Percentiles rank a stretch among this genome's conserved stretches.
These are phyloP conservation scores for Phytophthora litchii DNA, from an alignment of 352 stramenopile species.

Conservation along the genomic window DNA sequence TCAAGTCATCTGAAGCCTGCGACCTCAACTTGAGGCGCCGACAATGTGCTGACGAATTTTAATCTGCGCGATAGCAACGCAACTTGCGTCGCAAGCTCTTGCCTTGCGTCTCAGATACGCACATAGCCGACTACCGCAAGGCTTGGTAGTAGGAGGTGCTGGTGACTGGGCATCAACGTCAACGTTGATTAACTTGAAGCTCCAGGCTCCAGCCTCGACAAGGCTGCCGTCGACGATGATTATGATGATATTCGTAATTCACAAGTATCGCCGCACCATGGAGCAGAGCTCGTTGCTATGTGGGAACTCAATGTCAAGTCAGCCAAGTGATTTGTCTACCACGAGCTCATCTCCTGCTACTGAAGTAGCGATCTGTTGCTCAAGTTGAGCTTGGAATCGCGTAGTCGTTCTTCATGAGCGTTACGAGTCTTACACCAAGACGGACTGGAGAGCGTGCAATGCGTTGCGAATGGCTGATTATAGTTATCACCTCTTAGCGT, in stretches of 20 bases:
- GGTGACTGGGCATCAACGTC: not conserved
- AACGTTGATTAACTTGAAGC: conserved; percentile 8
- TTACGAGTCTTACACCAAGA: too few species aligned
- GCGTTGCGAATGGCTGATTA: conserved; percentile 19
- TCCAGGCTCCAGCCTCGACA: not conserved
- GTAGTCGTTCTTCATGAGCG: not conserved
- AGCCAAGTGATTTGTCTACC: conserved; percentile 10
- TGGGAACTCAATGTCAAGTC: conserved; percentile 11
- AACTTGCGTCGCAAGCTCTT: too few species aligned
- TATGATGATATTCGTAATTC: not conserved
- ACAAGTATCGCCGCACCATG: not conserved
- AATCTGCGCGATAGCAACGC: conserved; percentile 2
- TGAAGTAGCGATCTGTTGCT: conserved; percentile 13
- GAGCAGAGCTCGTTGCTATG: not conserved
- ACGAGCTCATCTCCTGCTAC: conserved; percentile 3
- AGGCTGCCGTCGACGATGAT: conserved; percentile 3
- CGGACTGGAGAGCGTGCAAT: not conserved
- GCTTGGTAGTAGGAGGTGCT: not conserved
- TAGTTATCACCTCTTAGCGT: conserved; percentile 22
- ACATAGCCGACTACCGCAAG: not conserved
- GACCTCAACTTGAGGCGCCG: not conserved
- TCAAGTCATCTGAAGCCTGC: conserved; percentile 15
- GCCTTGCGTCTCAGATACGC: conserved; percentile 3
- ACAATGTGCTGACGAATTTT: conserved; percentile 1
- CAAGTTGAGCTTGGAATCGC: conserved; percentile 1